phyloP scores from a whole-genome alignment of 306 rosid genomes.

The Abrus pulchellus region DNA sequence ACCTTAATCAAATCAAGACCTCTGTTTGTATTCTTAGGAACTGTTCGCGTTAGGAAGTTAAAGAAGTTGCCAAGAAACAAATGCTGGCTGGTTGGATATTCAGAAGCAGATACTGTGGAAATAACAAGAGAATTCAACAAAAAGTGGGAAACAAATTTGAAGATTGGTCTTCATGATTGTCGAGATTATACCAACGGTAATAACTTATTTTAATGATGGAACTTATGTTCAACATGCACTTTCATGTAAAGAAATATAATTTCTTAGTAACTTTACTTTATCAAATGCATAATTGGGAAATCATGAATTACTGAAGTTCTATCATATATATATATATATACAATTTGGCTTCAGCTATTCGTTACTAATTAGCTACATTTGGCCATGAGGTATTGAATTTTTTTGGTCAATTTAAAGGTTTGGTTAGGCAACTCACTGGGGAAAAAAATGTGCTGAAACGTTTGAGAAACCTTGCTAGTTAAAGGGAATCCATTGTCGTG shows the following conservation, averaged over 20 bases:
- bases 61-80: conserved; percentile 68
- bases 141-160: conserved; percentile 71
- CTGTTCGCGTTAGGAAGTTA: conserved; percentile 71
- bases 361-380: conserved; percentile 5
- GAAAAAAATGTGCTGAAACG: conserved; percentile 71
- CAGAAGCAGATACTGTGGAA: conserved; percentile 58
- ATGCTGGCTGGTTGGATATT: conserved; percentile 89
- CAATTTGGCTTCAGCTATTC: background rate
- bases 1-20: background rate
- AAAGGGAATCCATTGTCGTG: conserved; percentile 40
- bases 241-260: background rate
- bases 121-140: conserved; percentile 69
- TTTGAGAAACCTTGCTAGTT: conserved; percentile 57
- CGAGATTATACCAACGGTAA: conserved; percentile 87
- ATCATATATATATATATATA: background rate
- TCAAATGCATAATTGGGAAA: conserved; percentile 30
- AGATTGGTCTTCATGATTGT: conserved; percentile 81
- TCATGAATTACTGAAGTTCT: conserved; percentile 2
- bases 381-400: conserved; percentile 25
- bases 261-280: background rate
- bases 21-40: conserved; percentile 56
- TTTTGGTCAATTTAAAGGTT: conserved; percentile 59
- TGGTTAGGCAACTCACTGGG: conserved; percentile 76
- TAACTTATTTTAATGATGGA: conserved; percentile 6
- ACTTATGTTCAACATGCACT: conserved; percentile 5